A percentile compares a stretch with the other conserved stretches of the same genome.
phyloP scores from a whole-genome alignment of 2,329 filamentous ascomycete species.

The Exophiala dermatitidis region DNA sequence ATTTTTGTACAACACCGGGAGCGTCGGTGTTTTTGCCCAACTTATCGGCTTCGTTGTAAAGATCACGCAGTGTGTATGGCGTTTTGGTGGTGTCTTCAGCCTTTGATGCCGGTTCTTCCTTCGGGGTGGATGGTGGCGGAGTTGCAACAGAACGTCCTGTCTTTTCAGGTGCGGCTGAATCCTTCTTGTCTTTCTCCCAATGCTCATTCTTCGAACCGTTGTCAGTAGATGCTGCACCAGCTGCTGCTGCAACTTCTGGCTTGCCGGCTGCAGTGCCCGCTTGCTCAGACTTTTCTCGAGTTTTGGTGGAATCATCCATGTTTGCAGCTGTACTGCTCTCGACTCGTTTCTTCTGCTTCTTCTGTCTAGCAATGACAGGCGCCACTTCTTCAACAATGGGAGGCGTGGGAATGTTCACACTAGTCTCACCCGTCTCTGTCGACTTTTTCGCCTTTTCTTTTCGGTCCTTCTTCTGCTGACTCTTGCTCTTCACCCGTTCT shows the following conservation, averaged over 20 bases:
- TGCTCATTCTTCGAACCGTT: constrained; percentile 1
- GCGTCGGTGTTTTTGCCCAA: constrained; percentile 4
- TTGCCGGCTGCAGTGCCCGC: not conserved
- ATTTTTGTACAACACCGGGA: constrained; percentile 15
- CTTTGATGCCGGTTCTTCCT: constrained; percentile 8
- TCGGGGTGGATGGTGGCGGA: constrained; percentile 8
- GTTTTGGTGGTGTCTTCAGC: constrained; percentile 4
- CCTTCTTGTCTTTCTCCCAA: not conserved
- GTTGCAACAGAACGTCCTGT: constrained; percentile 2
- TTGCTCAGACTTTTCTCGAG: constrained; percentile 1
- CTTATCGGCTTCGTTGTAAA: constrained; percentile 21
- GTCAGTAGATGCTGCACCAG: constrained; percentile 2
- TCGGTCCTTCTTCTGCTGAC: constrained; percentile 54
- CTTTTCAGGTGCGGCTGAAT: not conserved
- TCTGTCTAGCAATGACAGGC: constrained; percentile 57
- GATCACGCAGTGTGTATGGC: constrained; percentile 23
- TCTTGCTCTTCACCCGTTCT: constrained; percentile 54
- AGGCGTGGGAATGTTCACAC: constrained; percentile 21
- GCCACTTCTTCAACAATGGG: constrained; percentile 46
- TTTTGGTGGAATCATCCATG: constrained; percentile 11
- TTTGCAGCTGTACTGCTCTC: constrained; percentile 10
- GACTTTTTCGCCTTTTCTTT: constrained; percentile 44
- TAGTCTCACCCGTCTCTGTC: constrained; percentile 37
- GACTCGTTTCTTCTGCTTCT: constrained; percentile 44
- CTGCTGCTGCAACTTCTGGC: constrained; percentile 2